phyloP scores from a whole-genome alignment of 805 yeast genomes.

The Wickerhamomyces queroliae region DNA sequence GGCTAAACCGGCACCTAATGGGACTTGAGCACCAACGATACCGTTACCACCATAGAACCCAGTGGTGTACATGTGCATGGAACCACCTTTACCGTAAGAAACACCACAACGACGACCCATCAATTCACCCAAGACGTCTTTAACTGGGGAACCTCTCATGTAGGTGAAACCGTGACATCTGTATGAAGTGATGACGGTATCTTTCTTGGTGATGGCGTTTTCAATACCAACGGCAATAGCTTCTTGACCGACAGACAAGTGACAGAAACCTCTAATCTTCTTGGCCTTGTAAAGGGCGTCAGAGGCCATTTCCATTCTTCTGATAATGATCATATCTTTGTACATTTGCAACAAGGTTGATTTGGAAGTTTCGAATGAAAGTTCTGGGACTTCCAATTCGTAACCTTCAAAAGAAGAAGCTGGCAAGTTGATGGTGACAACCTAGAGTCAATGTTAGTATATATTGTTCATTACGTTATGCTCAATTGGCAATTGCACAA shows the following conservation, averaged over 20 bases:
- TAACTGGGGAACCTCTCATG: conserved; percentile 92
- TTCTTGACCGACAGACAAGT: conserved; percentile 96
- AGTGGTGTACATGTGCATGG: conserved; percentile 96
- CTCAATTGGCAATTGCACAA: background rate
- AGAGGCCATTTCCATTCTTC: conserved; percentile 99
- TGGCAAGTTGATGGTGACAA: conserved; percentile 57
- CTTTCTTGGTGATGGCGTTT: conserved; percentile 80
- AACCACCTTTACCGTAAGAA: conserved; percentile 97
- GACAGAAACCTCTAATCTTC: conserved; percentile 98
- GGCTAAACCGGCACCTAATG: conserved; percentile 97
- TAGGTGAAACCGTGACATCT: conserved; percentile 98
- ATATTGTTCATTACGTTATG: background rate
- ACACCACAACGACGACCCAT: conserved; percentile 97
- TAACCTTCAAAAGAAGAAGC: conserved; percentile 82
- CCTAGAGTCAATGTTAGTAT: conserved; percentile 1
- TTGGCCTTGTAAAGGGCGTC: conserved; percentile 98
- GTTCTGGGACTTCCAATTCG: conserved; percentile 66
- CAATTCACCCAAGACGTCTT: conserved; percentile 87
- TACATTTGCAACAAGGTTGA: conserved; percentile 82
- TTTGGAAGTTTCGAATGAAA: conserved; percentile 75
- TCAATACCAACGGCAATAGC: conserved; percentile 99
- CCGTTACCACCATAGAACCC: conserved; percentile 99
- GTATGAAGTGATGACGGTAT: conserved; percentile 92
- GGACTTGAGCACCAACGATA: conserved; percentile 99
- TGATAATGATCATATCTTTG: conserved; percentile 88